A percentile compares a stretch with the other conserved stretches of the same genome.
phyloP scores from a whole-genome alignment of 2,329 filamentous ascomycete species.

The Tolypocladium tropicale region DNA sequence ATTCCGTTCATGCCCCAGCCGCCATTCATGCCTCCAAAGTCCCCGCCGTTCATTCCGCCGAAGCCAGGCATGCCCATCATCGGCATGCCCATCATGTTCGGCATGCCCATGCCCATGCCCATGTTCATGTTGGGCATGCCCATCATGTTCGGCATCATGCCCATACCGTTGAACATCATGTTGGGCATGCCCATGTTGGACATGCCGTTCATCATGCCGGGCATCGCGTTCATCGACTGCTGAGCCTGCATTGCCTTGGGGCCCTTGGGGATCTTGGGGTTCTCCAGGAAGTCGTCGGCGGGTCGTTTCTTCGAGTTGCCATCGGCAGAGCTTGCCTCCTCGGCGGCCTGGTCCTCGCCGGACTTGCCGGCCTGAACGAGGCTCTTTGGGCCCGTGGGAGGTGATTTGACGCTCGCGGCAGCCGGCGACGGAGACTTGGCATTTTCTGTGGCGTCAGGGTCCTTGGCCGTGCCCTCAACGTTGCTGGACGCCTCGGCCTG shows the following conservation, averaged over 20 bases:
- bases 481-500: slow-evolving; percentile 5
- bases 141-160: slow-evolving; percentile 29
- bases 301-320: slow-evolving; percentile 63
- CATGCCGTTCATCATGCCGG: slow-evolving; percentile 36
- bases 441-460: slow-evolving; percentile 18
- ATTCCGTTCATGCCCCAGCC: slow-evolving; percentile 24
- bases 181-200: slow-evolving; percentile 24
- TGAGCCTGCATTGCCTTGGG: slow-evolving; percentile 55
- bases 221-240: slow-evolving; percentile 33
- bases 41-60: slow-evolving; percentile 19
- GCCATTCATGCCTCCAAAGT: slow-evolving; percentile 13
- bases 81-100: slow-evolving; percentile 17
- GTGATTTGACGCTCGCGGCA: slow-evolving; percentile 13
- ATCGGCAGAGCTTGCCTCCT: slow-evolving; percentile 18
- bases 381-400: slow-evolving; percentile 18
- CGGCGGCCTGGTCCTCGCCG: slow-evolving; percentile 23
- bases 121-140: slow-evolving; percentile 21
- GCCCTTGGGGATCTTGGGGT: slow-evolving; percentile 54
- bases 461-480: neutral
- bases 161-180: slow-evolving; percentile 27
- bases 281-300: slow-evolving; percentile 61
- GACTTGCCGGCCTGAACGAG: slow-evolving; percentile 19
- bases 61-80: slow-evolving; percentile 15
- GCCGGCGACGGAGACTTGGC: slow-evolving; percentile 22
- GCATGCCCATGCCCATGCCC: slow-evolving; percentile 12